Evolutionary conservation across 179 eudicot genomes (phyloP), one percentile per base, ranked within the genome.

Genomic region (Beta macrorhiza): DNA sequence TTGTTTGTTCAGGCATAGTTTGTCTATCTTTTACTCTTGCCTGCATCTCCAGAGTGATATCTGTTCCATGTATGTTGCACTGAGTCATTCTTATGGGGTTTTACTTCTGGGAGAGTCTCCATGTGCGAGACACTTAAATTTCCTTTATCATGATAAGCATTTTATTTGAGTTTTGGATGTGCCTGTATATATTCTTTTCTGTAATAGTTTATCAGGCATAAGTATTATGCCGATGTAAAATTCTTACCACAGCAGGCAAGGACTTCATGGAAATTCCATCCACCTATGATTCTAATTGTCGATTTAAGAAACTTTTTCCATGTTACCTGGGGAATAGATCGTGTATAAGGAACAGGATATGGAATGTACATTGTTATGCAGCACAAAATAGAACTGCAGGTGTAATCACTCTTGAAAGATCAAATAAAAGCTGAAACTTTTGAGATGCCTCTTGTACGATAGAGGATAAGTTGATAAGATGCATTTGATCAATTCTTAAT

Each of bases 1-100:
- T 81, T 29, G 8, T 55, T 1, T 17, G 7, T 82, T 15, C n/a
- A 42, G 69, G 47, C 75, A 81, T 57, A 61, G 55, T 32, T 56
- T 67, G 17, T 82, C 7, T 17, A 29, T 7, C 37, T 17, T 32
- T 5, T 56, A 10, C 17, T 65, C 44, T 29, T 25, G 17, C 65
- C 12, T 55, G 5, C 42, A n/a, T 69, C 45, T 19, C 20, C 75
- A 56, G 78, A 20, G 29, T 56, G 51, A 9, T 22, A 12, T 29
- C 25, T 62, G 5, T 77, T 5, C 16, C 25, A 5, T 49, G 17
- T 49, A 17, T 4, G 45, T 63, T 77, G 42, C 57, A 20, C 49
- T 37, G 25, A 42, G 22, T 74, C n/a, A 13, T 25, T 52, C 7
- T 5, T 10, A 16, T 11, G 59, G 49, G n/a, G 0, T 67, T 62